phyloP scores from a whole-genome alignment of 2,329 filamentous ascomycete genomes.

The Neonectria coccinea region DNA sequence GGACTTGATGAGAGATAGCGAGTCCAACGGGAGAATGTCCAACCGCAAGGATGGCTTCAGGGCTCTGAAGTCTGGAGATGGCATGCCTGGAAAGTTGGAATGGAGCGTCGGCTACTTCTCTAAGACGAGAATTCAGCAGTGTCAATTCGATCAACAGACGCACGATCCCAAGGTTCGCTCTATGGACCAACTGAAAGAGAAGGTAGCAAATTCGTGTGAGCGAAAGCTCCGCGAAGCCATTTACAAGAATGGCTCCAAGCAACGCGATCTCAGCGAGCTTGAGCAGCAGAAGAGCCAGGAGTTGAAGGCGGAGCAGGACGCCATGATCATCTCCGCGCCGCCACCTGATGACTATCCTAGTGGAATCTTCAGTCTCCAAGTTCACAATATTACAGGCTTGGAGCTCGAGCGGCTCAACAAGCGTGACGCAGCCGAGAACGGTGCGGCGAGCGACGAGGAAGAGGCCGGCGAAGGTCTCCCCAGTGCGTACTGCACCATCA shows the following conservation, averaged over 20 bases:
- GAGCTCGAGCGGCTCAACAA: slow-evolving; percentile 72
- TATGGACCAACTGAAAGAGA: slow-evolving; percentile 68
- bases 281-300: slow-evolving; percentile 77
- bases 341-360: slow-evolving; percentile 71
- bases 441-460: slow-evolving; percentile 65
- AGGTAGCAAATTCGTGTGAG: slow-evolving; percentile 66
- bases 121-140: slow-evolving; percentile 72
- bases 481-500: slow-evolving; percentile 78
- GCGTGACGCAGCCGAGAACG: slow-evolving; percentile 58
- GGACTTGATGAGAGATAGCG: slow-evolving; percentile 68
- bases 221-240: slow-evolving; percentile 74
- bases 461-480: slow-evolving; percentile 74
- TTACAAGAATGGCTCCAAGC: slow-evolving; percentile 56
- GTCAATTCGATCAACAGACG: slow-evolving; percentile 71
- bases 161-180: slow-evolving; percentile 68
- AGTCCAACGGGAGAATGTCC: slow-evolving; percentile 71
- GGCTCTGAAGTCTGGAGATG: slow-evolving; percentile 72
- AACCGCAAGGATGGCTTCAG: slow-evolving; percentile 74
- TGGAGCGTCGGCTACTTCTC: slow-evolving; percentile 80
- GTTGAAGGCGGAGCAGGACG: slow-evolving; percentile 69
- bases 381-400: slow-evolving; percentile 79
- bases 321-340: slow-evolving; percentile 75
- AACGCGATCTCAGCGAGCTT: slow-evolving; percentile 70
- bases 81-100: slow-evolving; percentile 75
- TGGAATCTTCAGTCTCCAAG: slow-evolving; percentile 76